Evolutionary conservation across 1,284 basidiomycete genomes (phyloP).

Genomic region (Stereum hirsutum): DNA sequence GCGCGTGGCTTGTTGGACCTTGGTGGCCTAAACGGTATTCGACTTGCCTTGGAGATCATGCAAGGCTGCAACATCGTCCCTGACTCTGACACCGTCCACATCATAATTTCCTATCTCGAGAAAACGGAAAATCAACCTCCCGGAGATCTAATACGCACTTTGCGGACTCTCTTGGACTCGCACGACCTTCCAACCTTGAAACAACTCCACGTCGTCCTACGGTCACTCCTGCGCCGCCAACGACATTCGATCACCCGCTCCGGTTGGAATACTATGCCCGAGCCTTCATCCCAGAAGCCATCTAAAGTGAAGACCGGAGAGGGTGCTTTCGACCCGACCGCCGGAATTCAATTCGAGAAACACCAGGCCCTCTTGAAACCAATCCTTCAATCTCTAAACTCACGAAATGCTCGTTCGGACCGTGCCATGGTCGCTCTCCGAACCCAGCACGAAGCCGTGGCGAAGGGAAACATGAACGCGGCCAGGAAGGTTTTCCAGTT

Average conservation of each 20-base stretch:
- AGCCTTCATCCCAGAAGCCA: background rate
- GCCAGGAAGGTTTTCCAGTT: conserved; percentile 43
- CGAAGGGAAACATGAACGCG: conserved; percentile 37
- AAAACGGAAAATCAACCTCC: conserved; percentile 31
- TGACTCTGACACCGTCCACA: conserved; percentile 42
- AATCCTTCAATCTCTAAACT: conserved; percentile 36
- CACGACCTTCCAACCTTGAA: conserved; percentile 34
- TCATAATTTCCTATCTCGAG: conserved; percentile 42
- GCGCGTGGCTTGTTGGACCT: conserved; percentile 36
- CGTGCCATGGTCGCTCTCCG: conserved; percentile 47
- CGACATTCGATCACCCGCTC: conserved; percentile 7
- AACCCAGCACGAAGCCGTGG: conserved; percentile 48
- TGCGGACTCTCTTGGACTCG: conserved; percentile 32
- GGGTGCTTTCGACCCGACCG: conserved; percentile 36
- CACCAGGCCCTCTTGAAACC: conserved; percentile 30
- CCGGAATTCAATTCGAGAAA: conserved; percentile 31
- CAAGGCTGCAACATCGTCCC: conserved; percentile 33
- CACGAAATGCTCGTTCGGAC: conserved; percentile 42
- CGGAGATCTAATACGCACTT: conserved; percentile 32
- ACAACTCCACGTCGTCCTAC: conserved; percentile 31
- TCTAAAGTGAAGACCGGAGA: conserved; percentile 3
- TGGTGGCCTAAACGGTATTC: conserved; percentile 37
- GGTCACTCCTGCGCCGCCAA: conserved; percentile 33
- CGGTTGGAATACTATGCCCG: conserved; percentile 41
- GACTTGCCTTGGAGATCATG: conserved; percentile 44